Base-by-base conservation (phyloP, 139 green algal genomes). In the Zygnema cylindricum region DNA sequence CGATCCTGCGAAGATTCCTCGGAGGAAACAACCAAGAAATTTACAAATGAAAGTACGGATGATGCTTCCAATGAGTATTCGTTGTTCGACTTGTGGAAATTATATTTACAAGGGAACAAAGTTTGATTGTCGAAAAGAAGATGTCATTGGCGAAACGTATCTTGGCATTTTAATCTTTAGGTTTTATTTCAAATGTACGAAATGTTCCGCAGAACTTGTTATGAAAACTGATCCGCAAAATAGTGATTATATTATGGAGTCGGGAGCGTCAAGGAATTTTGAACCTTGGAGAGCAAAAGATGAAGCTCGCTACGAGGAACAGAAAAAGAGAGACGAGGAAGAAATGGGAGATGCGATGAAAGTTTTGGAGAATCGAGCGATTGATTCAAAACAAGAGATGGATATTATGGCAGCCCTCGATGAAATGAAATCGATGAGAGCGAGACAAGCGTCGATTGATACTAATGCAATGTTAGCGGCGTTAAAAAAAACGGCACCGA, bases 61-160 rank as follows among this genome's bases (percentile, higher is more conserved):
- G 96, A 99, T 99, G 97, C 91, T 98, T 69, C 96, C 97, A 77
- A 98, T 99, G 95, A 98, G 93, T 73, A 94, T 99, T 32, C 93
- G 95, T 1, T 99, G 97, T 94, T 96, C 94, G 76, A 98, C 96
- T 32, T 99, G 97, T 88, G 97, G 97, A 55, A 96, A 93, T 42
- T 99, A 97, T 93, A 98, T 99, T 94, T 98, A 98, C 96, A 98
- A 98, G 84, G 89, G 97, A 35, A 99, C 97, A 40, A 99, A 99
- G 90, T 99, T 99, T 95, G 99, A 99, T 94, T 96, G 94, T 0
- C 91, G 95, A 38, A 99, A 98, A 92, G 96, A 99, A 91, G 95
- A 98, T 73, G 96, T 98, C 7, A 71, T 92, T 43, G 96, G 95
- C 0, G 96, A 99, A 54, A 91, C 92, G 16, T 99, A 99, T 93